Evolutionary conservation across 108 stramenopile species (phyloP), one percentile per base, ranked within the genome.

Genomic region (Mayamaea pseudoterrestris): DNA sequence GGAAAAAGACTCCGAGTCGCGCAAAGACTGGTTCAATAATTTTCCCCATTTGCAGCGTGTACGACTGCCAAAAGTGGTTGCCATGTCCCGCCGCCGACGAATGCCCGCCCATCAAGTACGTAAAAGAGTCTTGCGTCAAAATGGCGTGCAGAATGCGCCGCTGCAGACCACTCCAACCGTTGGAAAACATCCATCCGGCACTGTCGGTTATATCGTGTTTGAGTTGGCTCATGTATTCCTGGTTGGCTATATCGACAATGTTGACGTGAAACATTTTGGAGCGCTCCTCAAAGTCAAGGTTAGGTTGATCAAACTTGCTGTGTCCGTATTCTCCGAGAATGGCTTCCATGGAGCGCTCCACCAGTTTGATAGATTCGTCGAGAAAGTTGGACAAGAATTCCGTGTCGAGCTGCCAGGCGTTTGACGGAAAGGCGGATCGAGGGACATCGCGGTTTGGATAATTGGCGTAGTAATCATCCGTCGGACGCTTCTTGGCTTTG

Each of bases 131-230:
- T 35, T 76, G 66, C 43, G 84, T 85, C 74, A 86, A 76, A 67
- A 91, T 77, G 34, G 89, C 79, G 65, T 91, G 89, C 28, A 83
- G 52, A 12, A 91, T 57, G 27, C 84, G 65, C 17, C 77, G 66
- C 41, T 73, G 65, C 42, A 90, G 55, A 30, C 88, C 88, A 30
- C 73, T 53, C 28, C 71, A 59, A 20, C 71, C 67, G 20, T 76
- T 63, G 18, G 58, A 42, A 8, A 83, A 83, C 5, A 78, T 82
- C 88, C 88, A 90, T 45, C 80, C 88, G 20, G 78, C 78, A 21
- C 62, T 71, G 22, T 61, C 37, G 44, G 24, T 13, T n/a, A n/a
- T n/a, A n/a, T n/a, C n/a, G 8, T 8, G 37, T 20, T 39, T 39
- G 18, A 18, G 18, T 20, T 20, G 37, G 37, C 8, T 18, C 37